Base-by-base conservation (phyloP, 495 filamentous ascomycete species). In the Acidomyces sp. region DNA sequence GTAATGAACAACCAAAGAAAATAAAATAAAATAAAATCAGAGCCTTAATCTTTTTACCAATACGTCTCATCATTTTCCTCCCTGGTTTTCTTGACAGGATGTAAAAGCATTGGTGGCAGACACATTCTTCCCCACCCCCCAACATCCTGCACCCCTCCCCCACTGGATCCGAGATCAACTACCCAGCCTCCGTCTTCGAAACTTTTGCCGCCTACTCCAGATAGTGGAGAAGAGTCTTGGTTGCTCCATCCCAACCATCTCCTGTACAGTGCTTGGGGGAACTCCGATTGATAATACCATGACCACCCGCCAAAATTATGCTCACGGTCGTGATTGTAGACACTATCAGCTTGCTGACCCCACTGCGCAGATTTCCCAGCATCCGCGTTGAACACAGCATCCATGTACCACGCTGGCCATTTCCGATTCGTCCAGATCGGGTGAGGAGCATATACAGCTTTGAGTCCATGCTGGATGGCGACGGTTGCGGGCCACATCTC, bases 121-220 rank as follows among this genome's bases (percentile, higher is more conserved):
- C 90, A 97, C 85, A 97, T 92, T 43, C 88, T 71, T 16, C 83
- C 84, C 59, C 85, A 78, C 23, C 65, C 69, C 15, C 70, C 70
- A 9, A 38, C 39, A 11, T 6, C 16, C n/a, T n/a, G n/a, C 48
- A 43, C 37, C 51, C 35, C 29, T 21, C 46, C 42, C 25, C 7
- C 30, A 2, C 12, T 12, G 20, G 46, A 54, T 34, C 29, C 34
- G 6, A 52, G 48, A 34, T 50, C 48, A 16, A 35, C 46, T 18
- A 41, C 45, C 34, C 37, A 6, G 20, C 49, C 39, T 28, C 45
- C 32, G 33, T 50, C 40, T 32, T 45, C 42, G 36, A 19, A 23
- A 27, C 42, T 38, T 36, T 51, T 32, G 43, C 49, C 35, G 42
- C 48, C 40, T 20, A 36, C 6, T 21, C 34, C 17, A 17, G 12